A percentile compares a stretch with the other conserved stretches of the same genome.
Evolutionary conservation across 768 basidiomycete genomes (phyloP).

Genomic region (Tulasnella sp.): DNA sequence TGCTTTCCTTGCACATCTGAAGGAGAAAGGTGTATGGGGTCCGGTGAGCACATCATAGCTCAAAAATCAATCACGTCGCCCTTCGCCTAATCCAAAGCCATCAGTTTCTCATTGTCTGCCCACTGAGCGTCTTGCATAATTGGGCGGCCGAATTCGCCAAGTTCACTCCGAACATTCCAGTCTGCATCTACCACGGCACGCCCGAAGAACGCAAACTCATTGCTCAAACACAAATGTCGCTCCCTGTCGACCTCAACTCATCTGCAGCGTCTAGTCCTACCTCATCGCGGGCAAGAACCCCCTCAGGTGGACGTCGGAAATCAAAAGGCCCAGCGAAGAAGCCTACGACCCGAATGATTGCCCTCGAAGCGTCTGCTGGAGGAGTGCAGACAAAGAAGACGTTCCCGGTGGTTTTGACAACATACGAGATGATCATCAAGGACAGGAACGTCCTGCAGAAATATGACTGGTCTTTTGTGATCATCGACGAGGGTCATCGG

Average conservation of each 20-base stretch:
- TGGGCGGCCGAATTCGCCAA: conserved; percentile 78
- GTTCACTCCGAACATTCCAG: conserved; percentile 75
- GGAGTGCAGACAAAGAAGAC: conserved; percentile 4
- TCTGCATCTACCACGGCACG: conserved; percentile 83
- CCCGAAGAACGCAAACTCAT: conserved; percentile 49
- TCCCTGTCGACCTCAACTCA: conserved; percentile 17
- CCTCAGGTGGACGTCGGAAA: neutral
- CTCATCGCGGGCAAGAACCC: conserved; percentile 3
- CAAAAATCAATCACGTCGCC: neutral
- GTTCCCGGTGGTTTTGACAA: conserved; percentile 46
- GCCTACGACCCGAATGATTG: neutral
- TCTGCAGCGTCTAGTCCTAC: conserved; percentile 7
- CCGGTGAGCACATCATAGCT: conserved; percentile 28
- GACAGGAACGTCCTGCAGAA: conserved; percentile 54
- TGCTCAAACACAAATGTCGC: neutral
- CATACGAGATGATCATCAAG: conserved; percentile 86
- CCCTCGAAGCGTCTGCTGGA: neutral
- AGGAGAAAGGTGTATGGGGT: conserved; percentile 55
- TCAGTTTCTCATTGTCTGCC: conserved; percentile 75
- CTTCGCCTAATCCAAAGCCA: neutral
- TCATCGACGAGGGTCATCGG: conserved; percentile 92
- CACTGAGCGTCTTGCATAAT: conserved; percentile 85
- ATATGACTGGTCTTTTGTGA: conserved; percentile 82
- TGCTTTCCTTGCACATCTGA: conserved; percentile 82
- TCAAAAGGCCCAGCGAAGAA: neutral